phyloP scores from a whole-genome alignment of 495 filamentous ascomycete genomes.

The Achaetomiella virescens region DNA sequence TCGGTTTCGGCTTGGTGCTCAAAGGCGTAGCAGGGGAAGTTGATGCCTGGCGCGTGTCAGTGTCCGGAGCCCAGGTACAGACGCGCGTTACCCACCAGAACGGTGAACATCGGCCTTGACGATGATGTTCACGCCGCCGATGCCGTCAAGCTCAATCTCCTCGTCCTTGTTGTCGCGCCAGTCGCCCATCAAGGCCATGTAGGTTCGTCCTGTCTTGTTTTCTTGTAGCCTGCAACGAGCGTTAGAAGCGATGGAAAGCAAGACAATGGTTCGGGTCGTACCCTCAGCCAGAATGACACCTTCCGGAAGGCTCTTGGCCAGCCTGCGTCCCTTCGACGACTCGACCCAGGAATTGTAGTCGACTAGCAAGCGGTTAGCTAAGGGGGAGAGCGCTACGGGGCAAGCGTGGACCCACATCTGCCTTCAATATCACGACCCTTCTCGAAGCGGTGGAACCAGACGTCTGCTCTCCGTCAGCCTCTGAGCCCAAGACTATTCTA shows the following conservation, averaged over 20 bases:
- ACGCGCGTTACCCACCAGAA: constrained; percentile 56
- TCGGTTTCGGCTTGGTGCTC: constrained; percentile 99
- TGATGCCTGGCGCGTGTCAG: constrained; percentile 60
- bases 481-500: not conserved
- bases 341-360: constrained; percentile 99
- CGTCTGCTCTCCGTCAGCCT: constrained; percentile 54
- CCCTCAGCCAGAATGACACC: constrained; percentile 84
- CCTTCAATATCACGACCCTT: constrained; percentile 85
- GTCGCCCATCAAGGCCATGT: constrained; percentile 84
- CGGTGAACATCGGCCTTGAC: constrained; percentile 97
- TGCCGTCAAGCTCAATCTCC: constrained; percentile 86
- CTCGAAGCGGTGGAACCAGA: constrained; percentile 95
- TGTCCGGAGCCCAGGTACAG: not conserved
- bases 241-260: not conserved
- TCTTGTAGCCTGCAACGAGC: constrained; percentile 64
- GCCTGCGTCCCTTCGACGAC: constrained; percentile 70
- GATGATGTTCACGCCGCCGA: constrained; percentile 94
- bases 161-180: constrained; percentile 86
- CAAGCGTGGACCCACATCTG: constrained; percentile 58
- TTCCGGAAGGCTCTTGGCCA: constrained; percentile 65
- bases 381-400: not conserved
- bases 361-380: constrained; percentile 47
- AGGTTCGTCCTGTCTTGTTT: constrained; percentile 79
- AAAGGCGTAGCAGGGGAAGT: constrained; percentile 95
- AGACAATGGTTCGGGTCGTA: constrained; percentile 20